Evolutionary conservation across 2,329 filamentous ascomycete species (phyloP).

Genomic region (Fusarium pseudoanthophilum): DNA sequence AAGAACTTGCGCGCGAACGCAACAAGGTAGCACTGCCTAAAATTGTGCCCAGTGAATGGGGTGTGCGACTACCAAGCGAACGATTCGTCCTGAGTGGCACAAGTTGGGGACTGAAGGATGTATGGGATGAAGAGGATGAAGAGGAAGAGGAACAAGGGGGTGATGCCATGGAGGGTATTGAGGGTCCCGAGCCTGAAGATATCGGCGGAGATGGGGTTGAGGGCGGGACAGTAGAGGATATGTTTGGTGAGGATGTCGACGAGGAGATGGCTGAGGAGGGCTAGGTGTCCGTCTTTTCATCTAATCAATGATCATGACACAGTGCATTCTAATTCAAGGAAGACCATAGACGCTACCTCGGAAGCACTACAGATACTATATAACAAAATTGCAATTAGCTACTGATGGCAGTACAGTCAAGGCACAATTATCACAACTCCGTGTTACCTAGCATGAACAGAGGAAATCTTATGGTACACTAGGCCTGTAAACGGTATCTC

Average conservation of each 20-base stretch:
- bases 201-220: constrained; percentile 60
- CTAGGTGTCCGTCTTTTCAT: constrained; percentile 22
- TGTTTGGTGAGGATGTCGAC: constrained; percentile 65
- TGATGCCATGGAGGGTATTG: constrained; percentile 63
- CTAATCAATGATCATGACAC: not conserved
- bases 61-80: constrained; percentile 73
- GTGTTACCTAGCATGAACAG: constrained; percentile 52
- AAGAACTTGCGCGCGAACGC: constrained; percentile 76
- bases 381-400: not conserved
- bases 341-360: not conserved
- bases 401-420: constrained; percentile 15
- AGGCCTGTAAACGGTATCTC: constrained; percentile 63
- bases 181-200: constrained; percentile 55
- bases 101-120: constrained; percentile 71
- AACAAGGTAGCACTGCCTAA: constrained; percentile 74
- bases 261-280: constrained; percentile 65
- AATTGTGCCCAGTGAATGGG: constrained; percentile 73
- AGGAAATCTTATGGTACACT: constrained; percentile 65
- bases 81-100: constrained; percentile 74
- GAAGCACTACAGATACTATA: not conserved
- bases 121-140: constrained; percentile 63
- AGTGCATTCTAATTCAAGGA: not conserved
- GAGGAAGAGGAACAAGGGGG: constrained; percentile 54
- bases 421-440: constrained; percentile 47
- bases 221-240: constrained; percentile 63